phyloP scores from a whole-genome alignment of 345 rosid species.

The Combretum micranthum region DNA sequence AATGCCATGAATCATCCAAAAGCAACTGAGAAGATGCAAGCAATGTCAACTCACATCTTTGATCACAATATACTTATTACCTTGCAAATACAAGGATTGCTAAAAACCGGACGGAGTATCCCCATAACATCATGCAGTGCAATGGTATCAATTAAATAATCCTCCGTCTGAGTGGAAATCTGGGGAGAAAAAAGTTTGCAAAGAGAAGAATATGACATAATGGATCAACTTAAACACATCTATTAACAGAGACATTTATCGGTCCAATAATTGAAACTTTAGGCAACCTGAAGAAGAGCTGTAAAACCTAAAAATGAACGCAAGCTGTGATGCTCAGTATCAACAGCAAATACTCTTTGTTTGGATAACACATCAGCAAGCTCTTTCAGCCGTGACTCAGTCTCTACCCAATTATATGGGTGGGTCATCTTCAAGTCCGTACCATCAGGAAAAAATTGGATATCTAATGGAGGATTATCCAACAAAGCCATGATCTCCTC shows the following conservation, averaged over 20 bases:
- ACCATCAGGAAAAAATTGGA: constrained; percentile 19
- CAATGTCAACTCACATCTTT: neutral
- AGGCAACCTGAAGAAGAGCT: constrained; percentile 68
- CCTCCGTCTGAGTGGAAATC: constrained; percentile 63
- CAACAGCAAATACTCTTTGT: constrained; percentile 58
- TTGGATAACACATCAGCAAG: constrained; percentile 49
- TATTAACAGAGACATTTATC: neutral
- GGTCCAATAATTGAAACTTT: too few species aligned
- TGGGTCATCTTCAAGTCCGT: constrained; percentile 34
- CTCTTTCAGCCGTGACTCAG: constrained; percentile 51
- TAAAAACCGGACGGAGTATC: constrained; percentile 64
- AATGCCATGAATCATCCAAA: too few species aligned
- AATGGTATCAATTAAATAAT: constrained; percentile 75
- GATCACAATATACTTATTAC: constrained; percentile 18
- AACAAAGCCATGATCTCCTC: constrained; percentile 45
- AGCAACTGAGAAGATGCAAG: too few species aligned
- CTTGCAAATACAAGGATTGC: constrained; percentile 79
- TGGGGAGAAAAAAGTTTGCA: constrained; percentile 6
- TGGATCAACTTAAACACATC: neutral
- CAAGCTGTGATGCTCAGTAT: constrained; percentile 89
- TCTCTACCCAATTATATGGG: constrained; percentile 62
- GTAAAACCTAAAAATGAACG: constrained; percentile 85
- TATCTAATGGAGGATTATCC: constrained; percentile 36
- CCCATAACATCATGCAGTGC: constrained; percentile 72
- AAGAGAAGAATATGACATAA: neutral